These are phyloP conservation scores for Aspergillus bombycis DNA, from an alignment of 2,329 filamentous ascomycete species.

Conservation along the genomic window DNA sequence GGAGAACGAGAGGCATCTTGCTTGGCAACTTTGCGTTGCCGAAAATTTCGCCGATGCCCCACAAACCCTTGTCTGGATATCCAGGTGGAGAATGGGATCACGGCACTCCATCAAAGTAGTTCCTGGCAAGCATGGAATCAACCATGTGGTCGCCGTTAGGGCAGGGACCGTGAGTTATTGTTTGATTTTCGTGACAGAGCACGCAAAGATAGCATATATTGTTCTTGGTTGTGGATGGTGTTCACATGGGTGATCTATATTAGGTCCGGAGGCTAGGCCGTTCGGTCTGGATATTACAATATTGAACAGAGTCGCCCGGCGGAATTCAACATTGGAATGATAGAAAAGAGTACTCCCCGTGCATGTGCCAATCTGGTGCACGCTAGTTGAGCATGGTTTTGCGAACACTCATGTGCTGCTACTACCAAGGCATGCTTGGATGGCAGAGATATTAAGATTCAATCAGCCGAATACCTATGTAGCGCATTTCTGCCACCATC, in stretches of 20 bases:
- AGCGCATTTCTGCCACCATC: no score
- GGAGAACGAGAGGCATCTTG: neutral
- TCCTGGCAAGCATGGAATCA: neutral
- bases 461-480: no score
- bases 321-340: no score
- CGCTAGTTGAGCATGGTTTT: no score
- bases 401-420: no score
- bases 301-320: no score
- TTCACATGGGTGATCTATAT: neutral
- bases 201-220: constrained; percentile 1
- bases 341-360: no score
- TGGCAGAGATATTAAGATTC: no score
- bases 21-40: neutral
- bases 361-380: no score
- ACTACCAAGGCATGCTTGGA: no score
- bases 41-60: constrained; percentile 2
- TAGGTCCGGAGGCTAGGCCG: neutral
- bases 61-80: neutral
- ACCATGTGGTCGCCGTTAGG: neutral
- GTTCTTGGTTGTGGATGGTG: neutral
- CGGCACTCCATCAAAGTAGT: neutral
- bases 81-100: neutral
- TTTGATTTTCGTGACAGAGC: neutral
- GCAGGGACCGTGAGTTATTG: neutral
- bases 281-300: neutral